A percentile compares a stretch with the other conserved stretches of the same genome.
Evolutionary conservation across 1,284 basidiomycete species (phyloP).

Genomic region (Ustilago sp.): DNA sequence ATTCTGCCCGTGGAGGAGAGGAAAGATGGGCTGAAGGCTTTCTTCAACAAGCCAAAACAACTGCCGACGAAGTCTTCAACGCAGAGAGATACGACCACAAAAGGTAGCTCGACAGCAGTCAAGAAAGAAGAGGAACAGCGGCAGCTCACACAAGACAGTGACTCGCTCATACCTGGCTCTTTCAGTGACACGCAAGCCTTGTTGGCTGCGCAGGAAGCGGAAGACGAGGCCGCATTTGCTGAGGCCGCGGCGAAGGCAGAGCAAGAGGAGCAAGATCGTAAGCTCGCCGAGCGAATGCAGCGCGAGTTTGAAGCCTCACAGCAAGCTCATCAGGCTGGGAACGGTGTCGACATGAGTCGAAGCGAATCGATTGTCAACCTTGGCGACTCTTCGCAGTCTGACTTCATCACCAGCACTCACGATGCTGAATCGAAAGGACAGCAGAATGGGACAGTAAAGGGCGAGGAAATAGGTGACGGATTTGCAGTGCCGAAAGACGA

Average conservation of each 20-base stretch:
- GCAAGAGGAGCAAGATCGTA: conserved; percentile 33
- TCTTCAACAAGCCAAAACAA: conserved; percentile 76
- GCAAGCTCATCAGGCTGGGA: background rate
- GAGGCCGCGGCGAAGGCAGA: conserved; percentile 23
- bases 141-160: conserved; percentile 13
- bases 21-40: conserved; percentile 87
- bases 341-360: conserved; percentile 18
- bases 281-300: conserved; percentile 44
- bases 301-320: conserved; percentile 17
- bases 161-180: conserved; percentile 22
- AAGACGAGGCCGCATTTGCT: conserved; percentile 23
- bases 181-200: conserved; percentile 25
- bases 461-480: conserved; percentile 40
- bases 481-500: conserved; percentile 37
- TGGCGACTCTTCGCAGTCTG: conserved; percentile 14
- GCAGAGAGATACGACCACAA: background rate
- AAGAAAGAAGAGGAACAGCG: conserved; percentile 18
- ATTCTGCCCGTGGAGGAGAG: conserved; percentile 82
- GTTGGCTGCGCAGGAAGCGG: conserved; percentile 26
- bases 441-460: conserved; percentile 10
- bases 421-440: background rate
- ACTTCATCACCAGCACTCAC: conserved; percentile 4
- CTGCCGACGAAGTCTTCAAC: conserved; percentile 1
- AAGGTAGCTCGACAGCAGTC: background rate
- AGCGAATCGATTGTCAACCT: conserved; percentile 35